A percentile compares a stretch with the other conserved stretches of the same genome.
These are phyloP conservation scores for Hanseniaspora valbyensis DNA, from an alignment of 805 yeast species.

Conservation along the genomic window DNA sequence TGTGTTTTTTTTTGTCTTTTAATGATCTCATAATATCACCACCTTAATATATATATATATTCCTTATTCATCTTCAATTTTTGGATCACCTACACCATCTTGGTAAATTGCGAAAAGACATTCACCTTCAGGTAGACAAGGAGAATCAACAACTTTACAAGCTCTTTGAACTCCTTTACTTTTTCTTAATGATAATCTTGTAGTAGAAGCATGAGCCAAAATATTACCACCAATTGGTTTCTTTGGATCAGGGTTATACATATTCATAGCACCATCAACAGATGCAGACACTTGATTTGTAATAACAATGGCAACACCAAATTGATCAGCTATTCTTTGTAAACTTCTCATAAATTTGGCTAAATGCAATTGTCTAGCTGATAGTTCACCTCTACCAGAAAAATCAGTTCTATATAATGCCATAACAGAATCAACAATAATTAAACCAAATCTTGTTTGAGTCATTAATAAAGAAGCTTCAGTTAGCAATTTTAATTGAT, in stretches of 20 bases:
- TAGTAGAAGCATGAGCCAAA: slow-evolving; percentile 92
- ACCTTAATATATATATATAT: not conserved
- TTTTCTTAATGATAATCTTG: slow-evolving; percentile 79
- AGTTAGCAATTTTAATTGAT: slow-evolving; percentile 72
- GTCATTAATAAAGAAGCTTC: slow-evolving; percentile 96
- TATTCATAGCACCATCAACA: slow-evolving; percentile 65
- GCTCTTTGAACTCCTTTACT: slow-evolving; percentile 87
- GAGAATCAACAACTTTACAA: slow-evolving; percentile 91
- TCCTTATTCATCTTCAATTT: slow-evolving; percentile 52
- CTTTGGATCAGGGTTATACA: slow-evolving; percentile 90
- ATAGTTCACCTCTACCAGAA: slow-evolving; percentile 88
- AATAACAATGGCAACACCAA: slow-evolving; percentile 92
- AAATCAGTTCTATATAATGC: slow-evolving; percentile 90
- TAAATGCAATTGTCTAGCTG: slow-evolving; percentile 88
- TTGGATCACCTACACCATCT: slow-evolving; percentile 94
- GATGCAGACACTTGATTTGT: slow-evolving; percentile 97
- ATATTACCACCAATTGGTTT: slow-evolving; percentile 98
- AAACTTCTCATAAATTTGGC: slow-evolving; percentile 85
- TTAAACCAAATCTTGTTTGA: slow-evolving; percentile 75
- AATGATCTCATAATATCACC: not conserved
- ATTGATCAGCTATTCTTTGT: slow-evolving; percentile 91
- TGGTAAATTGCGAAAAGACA: slow-evolving; percentile 91
- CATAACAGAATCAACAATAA: slow-evolving; percentile 96
- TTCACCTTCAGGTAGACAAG: slow-evolving; percentile 91
- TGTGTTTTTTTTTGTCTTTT: not conserved